Conservation (phyloP, 306 rosid species). For the Cucumis sativus region DNA sequence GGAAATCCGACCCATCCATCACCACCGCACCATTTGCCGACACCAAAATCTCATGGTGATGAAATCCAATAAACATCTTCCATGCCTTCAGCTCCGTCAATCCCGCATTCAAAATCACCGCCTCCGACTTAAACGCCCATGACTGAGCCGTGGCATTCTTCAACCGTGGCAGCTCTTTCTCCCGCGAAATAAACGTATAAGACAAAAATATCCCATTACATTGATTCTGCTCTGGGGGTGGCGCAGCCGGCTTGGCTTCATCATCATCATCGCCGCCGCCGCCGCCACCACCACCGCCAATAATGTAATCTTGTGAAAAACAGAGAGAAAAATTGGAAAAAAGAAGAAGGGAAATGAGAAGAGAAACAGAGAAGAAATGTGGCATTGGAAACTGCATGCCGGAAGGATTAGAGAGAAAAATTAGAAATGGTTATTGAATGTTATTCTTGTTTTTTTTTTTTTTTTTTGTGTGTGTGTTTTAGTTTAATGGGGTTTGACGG, state of each 20-base stretch:
- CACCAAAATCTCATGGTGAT: conserved; percentile 58
- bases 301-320: conserved; percentile 21
- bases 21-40: conserved; percentile 34
- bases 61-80: conserved; percentile 70
- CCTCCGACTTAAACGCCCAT: conserved; percentile 68
- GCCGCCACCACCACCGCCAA: neutral
- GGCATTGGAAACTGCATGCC: conserved; percentile 20
- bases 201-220: conserved; percentile 68
- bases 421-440: neutral
- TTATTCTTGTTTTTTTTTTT: too few species aligned
- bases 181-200: conserved; percentile 28
- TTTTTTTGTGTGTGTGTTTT: too few species aligned
- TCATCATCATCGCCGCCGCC: neutral
- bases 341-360: conserved; percentile 5
- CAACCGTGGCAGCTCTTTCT: conserved; percentile 42
- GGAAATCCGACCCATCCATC: conserved; percentile 49
- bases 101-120: conserved; percentile 43
- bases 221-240: conserved; percentile 20
- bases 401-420: neutral
- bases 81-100: conserved; percentile 43
- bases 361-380: neutral
- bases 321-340: conserved; percentile 10
- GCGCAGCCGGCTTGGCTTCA: neutral
- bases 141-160: conserved; percentile 62
- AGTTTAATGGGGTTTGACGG: neutral